Evolutionary conservation across 805 yeast species (phyloP), one percentile per base, ranked within the genome.

Genomic region (Kazachstania taianensis): DNA sequence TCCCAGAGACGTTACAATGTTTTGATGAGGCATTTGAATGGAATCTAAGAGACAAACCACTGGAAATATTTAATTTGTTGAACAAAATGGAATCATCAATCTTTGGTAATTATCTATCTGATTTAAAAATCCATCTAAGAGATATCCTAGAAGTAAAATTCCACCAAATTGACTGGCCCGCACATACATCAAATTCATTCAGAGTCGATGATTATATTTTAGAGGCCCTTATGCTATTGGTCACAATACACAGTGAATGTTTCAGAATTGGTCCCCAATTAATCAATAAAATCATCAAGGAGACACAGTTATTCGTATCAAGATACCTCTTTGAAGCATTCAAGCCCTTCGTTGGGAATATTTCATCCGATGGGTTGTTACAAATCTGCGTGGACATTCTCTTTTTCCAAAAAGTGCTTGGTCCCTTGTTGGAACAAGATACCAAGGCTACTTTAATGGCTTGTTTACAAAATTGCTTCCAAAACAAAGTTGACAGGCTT

Each of bases 311-410:
- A 60, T 49, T 56, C 48, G 37, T 54, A 59, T 28, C 61, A 48
- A 22, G 55, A 53, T 39, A 46, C 55, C n/a, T 52, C 62, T 41
- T 59, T 59, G 49, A 65, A 59, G 39, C 57, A 39, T 26, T 59
- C 62, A 40, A 65, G 70, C 56, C 58, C 18, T 68, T 62, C 22
- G 48, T 71, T 6, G 73, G 72, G 22, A 50, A 54, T 10, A 61
- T 72, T 27, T 65, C 72, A 1, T 53, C 63, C 7, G 67, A 63
- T 23, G 77, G 76, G 1, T 51, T 69, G 28, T 53, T 69, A 36
- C 81, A 75, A 49, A 61, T 67, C 2, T 61, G 69, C 0, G 67
- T 75, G 3, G 81, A 75, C 45, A 47, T 74, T 19, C 73, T 72
- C 46, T 73, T 74, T 44, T 63, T 73, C 49, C 62, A 66, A 32